Evolutionary conservation across 176 grass and related monocot genomes (phyloP).

Genomic region (Aegilops tauschii): DNA sequence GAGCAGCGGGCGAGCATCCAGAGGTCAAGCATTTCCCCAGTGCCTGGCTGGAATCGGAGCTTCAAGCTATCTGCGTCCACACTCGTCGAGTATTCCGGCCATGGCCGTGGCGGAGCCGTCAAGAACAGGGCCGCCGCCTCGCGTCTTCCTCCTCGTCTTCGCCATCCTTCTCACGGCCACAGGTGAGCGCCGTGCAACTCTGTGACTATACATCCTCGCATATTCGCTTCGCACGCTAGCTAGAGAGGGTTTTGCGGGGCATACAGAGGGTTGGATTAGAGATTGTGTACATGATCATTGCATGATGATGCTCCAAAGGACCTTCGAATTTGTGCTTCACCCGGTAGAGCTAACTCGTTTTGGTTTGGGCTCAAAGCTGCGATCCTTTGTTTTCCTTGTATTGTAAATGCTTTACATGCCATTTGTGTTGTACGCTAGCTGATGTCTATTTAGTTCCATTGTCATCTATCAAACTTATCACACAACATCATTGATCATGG

Average conservation of each 20-base stretch:
- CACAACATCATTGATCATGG: not conserved
- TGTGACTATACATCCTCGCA: not conserved
- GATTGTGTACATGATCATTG: not conserved
- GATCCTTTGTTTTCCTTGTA: no score
- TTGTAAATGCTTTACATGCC: not conserved
- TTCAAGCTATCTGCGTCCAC: not conserved
- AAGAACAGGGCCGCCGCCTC: not conserved
- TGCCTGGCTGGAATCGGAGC: not conserved
- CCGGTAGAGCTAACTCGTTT: not conserved
- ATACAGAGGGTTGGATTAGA: not conserved
- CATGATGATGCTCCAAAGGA: not conserved
- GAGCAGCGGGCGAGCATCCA: not conserved
- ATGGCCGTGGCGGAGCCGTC: slow-evolving; percentile 20
- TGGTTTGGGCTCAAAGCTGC: not conserved
- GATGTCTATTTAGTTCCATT: not conserved
- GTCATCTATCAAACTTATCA: not conserved
- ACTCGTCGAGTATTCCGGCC: not conserved
- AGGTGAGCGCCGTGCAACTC: slow-evolving; percentile 14
- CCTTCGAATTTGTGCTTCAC: not conserved
- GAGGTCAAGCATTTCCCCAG: not conserved
- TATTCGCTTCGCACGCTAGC: no score
- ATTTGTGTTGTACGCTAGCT: not conserved
- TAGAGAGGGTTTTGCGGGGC: not conserved
- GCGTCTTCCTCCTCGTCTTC: not conserved
- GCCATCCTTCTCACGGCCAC: not conserved